These are phyloP conservation scores for Cladobotryum mycophilum DNA, from an alignment of 2,329 filamentous ascomycete species.

Conservation along the genomic window DNA sequence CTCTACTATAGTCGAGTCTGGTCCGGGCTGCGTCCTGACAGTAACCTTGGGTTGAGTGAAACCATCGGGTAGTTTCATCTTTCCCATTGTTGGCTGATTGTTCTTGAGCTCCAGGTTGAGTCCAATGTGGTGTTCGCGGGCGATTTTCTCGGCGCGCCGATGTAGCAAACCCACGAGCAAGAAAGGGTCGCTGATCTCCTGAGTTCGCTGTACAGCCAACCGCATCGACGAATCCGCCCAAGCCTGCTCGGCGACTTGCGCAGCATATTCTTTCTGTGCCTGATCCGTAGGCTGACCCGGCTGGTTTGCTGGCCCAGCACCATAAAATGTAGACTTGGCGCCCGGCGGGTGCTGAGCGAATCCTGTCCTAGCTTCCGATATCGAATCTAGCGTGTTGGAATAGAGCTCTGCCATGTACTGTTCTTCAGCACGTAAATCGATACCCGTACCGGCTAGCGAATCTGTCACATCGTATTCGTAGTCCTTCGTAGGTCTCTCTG, in stretches of 20 bases:
- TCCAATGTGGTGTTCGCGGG: slow-evolving; percentile 49
- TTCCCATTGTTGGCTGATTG: slow-evolving; percentile 36
- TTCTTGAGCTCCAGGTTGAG: slow-evolving; percentile 52
- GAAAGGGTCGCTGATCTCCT: slow-evolving; percentile 70
- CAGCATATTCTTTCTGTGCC: slow-evolving; percentile 58
- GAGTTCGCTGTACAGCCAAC: slow-evolving; percentile 53
- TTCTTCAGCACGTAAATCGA: slow-evolving; percentile 82
- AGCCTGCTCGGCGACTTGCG: slow-evolving; percentile 58
- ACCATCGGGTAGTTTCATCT: slow-evolving; percentile 43
- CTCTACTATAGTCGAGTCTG: slow-evolving; percentile 56
- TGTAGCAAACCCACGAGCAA: slow-evolving; percentile 57
- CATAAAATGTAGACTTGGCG: slow-evolving; percentile 54
- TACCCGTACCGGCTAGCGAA: slow-evolving; percentile 75
- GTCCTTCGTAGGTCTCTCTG: slow-evolving; percentile 56
- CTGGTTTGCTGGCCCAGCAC: slow-evolving; percentile 61
- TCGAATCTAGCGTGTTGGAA: slow-evolving; percentile 42
- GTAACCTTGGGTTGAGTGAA: slow-evolving; percentile 47
- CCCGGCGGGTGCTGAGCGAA: slow-evolving; percentile 47
- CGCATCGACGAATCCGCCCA: slow-evolving; percentile 60
- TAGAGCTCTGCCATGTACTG: slow-evolving; percentile 68
- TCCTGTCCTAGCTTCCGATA: slow-evolving; percentile 44
- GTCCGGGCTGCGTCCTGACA: slow-evolving; percentile 49
- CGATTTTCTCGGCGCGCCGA: slow-evolving; percentile 52
- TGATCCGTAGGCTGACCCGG: slow-evolving; percentile 41
- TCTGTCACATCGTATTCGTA: slow-evolving; percentile 72